Percentiles rank a stretch among this genome's conserved stretches.
Evolutionary conservation across 495 filamentous ascomycete species (phyloP).

Genomic region (Penicillium roqueforti): DNA sequence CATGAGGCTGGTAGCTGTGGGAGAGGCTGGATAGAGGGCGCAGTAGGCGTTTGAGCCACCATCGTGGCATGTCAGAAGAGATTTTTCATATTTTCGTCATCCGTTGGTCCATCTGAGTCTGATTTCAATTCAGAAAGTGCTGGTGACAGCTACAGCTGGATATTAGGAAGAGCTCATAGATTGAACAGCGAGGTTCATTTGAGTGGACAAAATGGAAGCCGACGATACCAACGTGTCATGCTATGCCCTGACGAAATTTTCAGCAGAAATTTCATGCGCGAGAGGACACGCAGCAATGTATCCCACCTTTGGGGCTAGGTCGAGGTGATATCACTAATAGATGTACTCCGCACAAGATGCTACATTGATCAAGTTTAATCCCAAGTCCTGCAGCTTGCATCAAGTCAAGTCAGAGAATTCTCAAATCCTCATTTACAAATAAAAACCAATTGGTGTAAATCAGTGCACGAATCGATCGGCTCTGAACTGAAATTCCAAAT

Average conservation of each 20-base stretch:
- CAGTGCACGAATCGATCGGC: neutral
- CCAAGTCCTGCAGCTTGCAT: neutral
- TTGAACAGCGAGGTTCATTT: neutral
- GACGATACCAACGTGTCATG: neutral
- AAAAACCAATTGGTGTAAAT: neutral
- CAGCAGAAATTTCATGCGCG: neutral
- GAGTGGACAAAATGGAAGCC: neutral
- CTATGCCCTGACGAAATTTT: neutral
- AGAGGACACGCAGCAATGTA: neutral
- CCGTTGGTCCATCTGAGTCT: neutral
- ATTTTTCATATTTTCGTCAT: neutral
- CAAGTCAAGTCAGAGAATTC: neutral
- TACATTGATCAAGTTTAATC: neutral
- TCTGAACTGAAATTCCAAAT: conserved; percentile 3
- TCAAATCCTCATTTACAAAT: neutral
- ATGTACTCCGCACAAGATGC: neutral
- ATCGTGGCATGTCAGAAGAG: neutral
- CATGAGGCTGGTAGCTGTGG: neutral
- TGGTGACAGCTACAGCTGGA: neutral
- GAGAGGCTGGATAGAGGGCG: neutral
- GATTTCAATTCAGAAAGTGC: neutral
- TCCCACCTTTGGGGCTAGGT: no score
- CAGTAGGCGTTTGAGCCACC: neutral
- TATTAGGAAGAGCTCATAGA: neutral
- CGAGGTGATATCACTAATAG: neutral